A percentile compares a stretch with the other conserved stretches of the same genome.
These are phyloP conservation scores for Linderina pennispora DNA, from an alignment of 192 early-diverging fungal genomes.

Conservation along the genomic window DNA sequence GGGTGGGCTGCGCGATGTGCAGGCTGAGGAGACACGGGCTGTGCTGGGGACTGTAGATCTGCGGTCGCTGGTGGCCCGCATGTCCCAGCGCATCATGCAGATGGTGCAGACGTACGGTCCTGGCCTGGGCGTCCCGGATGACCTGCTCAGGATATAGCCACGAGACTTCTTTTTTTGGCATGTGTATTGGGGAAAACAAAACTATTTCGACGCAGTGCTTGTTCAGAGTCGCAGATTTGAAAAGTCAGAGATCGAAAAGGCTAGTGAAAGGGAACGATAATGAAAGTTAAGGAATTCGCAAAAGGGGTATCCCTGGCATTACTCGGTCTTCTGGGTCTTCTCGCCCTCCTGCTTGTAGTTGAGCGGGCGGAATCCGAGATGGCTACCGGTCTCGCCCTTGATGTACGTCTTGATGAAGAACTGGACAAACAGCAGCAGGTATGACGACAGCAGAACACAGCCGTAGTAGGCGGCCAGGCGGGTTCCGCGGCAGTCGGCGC, in stretches of 20 bases:
- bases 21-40: conserved; percentile 1
- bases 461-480: conserved; percentile 74
- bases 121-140: conserved; percentile 3
- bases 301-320: too few species aligned
- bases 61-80: conserved; percentile 14
- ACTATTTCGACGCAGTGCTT: too few species aligned
- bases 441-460: conserved; percentile 68
- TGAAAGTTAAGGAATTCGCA: too few species aligned
- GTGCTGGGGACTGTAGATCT: conserved; percentile 7
- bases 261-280: too few species aligned
- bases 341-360: conserved; percentile 41
- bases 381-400: conserved; percentile 42
- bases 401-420: conserved; percentile 83
- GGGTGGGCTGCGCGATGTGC: conserved; percentile 7
- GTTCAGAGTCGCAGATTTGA: too few species aligned
- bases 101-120: conserved; percentile 21
- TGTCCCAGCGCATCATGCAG: conserved; percentile 25
- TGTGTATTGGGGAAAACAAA: too few species aligned
- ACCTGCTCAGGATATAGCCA: too few species aligned
- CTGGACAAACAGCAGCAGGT: conserved; percentile 83
- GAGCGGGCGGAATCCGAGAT: conserved; percentile 43
- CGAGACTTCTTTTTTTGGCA: too few species aligned
- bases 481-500: conserved; percentile 69
- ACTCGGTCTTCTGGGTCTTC: conserved; percentile 16
- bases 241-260: too few species aligned